Percentiles rank a stretch among this genome's conserved stretches.
Conservation (phyloP, 371 early-diverging fungal species). For the Mucor circinelloides region DNA sequence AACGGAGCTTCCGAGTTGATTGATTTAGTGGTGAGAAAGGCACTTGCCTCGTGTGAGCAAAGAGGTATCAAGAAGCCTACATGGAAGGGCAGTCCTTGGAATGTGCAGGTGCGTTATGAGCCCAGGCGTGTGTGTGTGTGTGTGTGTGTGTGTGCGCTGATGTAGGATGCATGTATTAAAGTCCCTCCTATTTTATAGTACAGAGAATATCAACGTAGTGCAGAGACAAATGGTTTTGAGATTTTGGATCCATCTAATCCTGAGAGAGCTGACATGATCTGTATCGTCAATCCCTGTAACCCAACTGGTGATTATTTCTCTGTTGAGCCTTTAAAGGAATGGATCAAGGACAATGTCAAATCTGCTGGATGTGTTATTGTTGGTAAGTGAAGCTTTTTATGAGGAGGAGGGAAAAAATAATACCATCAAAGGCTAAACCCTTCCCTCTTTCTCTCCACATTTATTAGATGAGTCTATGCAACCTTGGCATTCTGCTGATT, state of each 20-base stretch:
- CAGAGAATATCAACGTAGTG: conserved; percentile 86
- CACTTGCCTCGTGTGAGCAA: conserved; percentile 50
- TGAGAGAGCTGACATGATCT: conserved; percentile 63
- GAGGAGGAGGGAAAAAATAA: no score
- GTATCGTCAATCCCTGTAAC: conserved; percentile 87
- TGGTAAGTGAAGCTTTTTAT: conserved; percentile 34
- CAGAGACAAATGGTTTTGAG: conserved; percentile 68
- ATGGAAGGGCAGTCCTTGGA: conserved; percentile 86
- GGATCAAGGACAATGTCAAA: conserved; percentile 68
- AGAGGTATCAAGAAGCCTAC: conserved; percentile 37
- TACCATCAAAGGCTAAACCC: not conserved
- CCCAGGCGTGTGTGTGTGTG: not conserved
- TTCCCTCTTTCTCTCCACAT: no score
- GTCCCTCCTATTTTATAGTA: conserved; percentile 49
- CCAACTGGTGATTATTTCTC: conserved; percentile 85
- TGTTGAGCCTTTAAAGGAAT: conserved; percentile 65
- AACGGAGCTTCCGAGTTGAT: conserved; percentile 89
- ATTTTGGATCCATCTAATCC: conserved; percentile 59
- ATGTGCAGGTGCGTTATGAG: conserved; percentile 56
- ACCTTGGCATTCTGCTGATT: conserved; percentile 78
- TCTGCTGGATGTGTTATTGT: conserved; percentile 75
- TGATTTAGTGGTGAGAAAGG: conserved; percentile 78
- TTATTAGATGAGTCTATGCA: conserved; percentile 85
- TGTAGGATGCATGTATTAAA: not conserved
- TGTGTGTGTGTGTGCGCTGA: not conserved